Evolutionary conservation across 768 basidiomycete species (phyloP).

Genomic region (Kwoniella sp.): DNA sequence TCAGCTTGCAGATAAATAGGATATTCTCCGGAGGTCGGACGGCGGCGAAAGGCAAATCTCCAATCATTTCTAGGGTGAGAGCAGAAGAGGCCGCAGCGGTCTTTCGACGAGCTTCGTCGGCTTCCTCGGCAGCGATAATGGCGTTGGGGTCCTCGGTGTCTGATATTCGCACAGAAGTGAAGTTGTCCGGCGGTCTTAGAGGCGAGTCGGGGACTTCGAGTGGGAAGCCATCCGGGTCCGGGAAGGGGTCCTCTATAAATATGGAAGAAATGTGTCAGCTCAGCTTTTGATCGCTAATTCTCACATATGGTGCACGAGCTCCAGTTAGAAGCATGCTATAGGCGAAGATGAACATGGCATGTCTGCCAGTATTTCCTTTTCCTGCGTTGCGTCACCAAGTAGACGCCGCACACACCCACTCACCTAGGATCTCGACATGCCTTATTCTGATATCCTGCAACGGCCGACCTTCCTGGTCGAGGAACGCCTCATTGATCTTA

Average conservation of each 20-base stretch:
- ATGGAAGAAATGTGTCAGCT: background rate
- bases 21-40: constrained; percentile 98
- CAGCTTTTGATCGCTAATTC: background rate
- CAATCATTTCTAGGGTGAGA: constrained; percentile 97
- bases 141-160: constrained; percentile 91
- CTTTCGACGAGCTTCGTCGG: constrained; percentile 76
- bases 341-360: no score
- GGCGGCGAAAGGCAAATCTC: constrained; percentile 96
- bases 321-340: background rate
- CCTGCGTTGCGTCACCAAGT: no score
- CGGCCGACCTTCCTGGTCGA: constrained; percentile 84
- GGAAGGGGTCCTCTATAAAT: constrained; percentile 96
- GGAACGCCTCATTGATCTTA: constrained; percentile 87
- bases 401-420: no score
- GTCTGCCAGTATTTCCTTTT: no score
- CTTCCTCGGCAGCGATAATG: constrained; percentile 80
- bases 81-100: constrained; percentile 90
- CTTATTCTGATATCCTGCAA: constrained; percentile 92
- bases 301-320: background rate
- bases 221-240: constrained; percentile 74
- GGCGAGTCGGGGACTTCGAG: constrained; percentile 75
- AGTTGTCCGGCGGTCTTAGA: constrained; percentile 74
- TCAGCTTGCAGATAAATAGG: constrained; percentile 97
- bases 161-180: constrained; percentile 70
- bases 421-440: constrained; percentile 93